Conservation (phyloP, 257 asterid species). For the Scutellaria baicalensis region DNA sequence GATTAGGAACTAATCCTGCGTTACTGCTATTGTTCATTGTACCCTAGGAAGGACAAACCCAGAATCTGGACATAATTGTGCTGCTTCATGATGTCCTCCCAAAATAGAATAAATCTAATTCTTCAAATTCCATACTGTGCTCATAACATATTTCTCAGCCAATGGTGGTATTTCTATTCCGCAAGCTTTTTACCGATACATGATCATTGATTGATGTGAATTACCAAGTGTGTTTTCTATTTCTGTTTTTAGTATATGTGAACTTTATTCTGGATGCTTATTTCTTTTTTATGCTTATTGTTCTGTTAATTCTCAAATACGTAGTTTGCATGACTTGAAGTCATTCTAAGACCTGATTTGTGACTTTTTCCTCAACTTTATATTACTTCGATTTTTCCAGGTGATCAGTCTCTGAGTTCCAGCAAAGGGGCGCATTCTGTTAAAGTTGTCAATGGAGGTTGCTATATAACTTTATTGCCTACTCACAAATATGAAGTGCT, state of each 20-base stretch:
- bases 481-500: background rate
- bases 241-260: background rate
- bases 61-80: background rate
- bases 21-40: background rate
- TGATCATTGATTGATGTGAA: background rate
- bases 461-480: slow-evolving; percentile 13
- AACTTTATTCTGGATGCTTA: background rate
- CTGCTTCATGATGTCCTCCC: background rate
- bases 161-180: background rate
- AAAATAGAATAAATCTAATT: background rate
- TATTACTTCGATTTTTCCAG: slow-evolving; percentile 25
- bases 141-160: background rate
- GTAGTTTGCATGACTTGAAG: background rate
- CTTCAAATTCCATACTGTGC: background rate
- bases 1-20: slow-evolving; percentile 9
- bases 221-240: background rate
- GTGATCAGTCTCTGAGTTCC: slow-evolving; percentile 37
- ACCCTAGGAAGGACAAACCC: slow-evolving; percentile 6
- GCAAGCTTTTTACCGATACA: background rate
- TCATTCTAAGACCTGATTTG: background rate
- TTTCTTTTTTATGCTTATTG: background rate
- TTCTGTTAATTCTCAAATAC: background rate
- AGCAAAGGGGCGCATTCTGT: slow-evolving; percentile 45
- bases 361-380: slow-evolving; percentile 2
- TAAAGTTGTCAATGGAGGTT: slow-evolving; percentile 90